phyloP scores from a whole-genome alignment of 2,329 filamentous ascomycete genomes.

The Apiospora pterosperma region DNA sequence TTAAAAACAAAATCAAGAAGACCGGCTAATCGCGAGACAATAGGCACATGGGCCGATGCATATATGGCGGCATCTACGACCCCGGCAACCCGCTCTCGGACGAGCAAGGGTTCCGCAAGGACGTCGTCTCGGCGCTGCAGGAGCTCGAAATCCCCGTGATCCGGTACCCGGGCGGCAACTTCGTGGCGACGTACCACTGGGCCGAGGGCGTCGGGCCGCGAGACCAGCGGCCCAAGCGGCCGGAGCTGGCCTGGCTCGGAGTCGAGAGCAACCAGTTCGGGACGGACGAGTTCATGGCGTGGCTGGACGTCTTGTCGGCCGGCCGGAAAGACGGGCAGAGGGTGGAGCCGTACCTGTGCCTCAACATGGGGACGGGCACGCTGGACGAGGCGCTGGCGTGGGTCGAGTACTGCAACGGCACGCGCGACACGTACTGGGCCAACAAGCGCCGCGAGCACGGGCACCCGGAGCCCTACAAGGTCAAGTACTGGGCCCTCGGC shows the following conservation, averaged over 20 bases:
- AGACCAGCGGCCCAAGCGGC: constrained; percentile 62
- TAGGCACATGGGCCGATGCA: constrained; percentile 85
- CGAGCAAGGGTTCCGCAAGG: constrained; percentile 70
- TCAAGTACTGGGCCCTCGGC: constrained; percentile 84
- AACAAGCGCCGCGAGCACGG: constrained; percentile 76
- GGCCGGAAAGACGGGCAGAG: constrained; percentile 46
- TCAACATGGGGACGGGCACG: constrained; percentile 79
- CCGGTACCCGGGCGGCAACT: constrained; percentile 81
- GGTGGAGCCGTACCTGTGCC: constrained; percentile 73
- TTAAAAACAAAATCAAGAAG: constrained; percentile 1
- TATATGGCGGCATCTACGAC: constrained; percentile 84
- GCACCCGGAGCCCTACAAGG: constrained; percentile 70
- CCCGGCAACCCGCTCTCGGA: constrained; percentile 71
- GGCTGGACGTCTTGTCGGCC: constrained; percentile 67
- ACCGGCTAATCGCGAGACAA: neutral
- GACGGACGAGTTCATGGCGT: constrained; percentile 83
- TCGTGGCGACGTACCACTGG: constrained; percentile 84
- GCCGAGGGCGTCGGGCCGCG: constrained; percentile 73
- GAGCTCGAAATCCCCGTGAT: constrained; percentile 75
- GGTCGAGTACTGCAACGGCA: constrained; percentile 84
- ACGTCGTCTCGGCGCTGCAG: constrained; percentile 71
- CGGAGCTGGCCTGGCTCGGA: constrained; percentile 77
- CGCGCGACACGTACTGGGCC: constrained; percentile 75
- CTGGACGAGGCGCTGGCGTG: constrained; percentile 60
- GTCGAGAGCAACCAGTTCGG: constrained; percentile 77